These are phyloP conservation scores for Hypoxylon sp. DNA, from an alignment of 2,329 filamentous ascomycete species.

Conservation along the genomic window DNA sequence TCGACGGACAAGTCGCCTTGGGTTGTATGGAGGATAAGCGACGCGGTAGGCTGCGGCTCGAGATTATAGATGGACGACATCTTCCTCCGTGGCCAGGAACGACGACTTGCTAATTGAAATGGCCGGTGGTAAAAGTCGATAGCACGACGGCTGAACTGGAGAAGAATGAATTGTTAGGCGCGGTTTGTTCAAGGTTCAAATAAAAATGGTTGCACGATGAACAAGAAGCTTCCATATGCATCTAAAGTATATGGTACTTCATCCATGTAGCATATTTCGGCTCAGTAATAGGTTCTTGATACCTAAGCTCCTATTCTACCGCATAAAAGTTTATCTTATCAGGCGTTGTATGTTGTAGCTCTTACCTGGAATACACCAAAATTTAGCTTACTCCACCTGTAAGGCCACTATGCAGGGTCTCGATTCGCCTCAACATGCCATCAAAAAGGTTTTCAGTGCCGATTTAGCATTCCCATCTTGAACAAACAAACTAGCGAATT, in stretches of 20 bases:
- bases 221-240: neutral
- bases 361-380: neutral
- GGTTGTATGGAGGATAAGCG: slow-evolving; percentile 91
- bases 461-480: slow-evolving; percentile 13
- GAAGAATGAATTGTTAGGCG: neutral
- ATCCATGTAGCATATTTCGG: neutral
- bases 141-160: neutral
- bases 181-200: slow-evolving; percentile 28
- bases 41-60: slow-evolving; percentile 93
- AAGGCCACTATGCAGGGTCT: slow-evolving; percentile 34
- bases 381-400: slow-evolving; percentile 26
- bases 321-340: slow-evolving; percentile 9
- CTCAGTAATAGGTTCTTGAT: neutral
- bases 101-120: neutral
- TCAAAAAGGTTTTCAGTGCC: slow-evolving; percentile 31
- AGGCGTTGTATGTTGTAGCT: neutral
- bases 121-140: neutral
- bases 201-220: slow-evolving; percentile 17
- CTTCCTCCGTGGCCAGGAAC: slow-evolving; percentile 23
- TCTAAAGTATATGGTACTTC: slow-evolving; percentile 14
- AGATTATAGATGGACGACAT: slow-evolving; percentile 97
- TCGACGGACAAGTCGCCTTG: slow-evolving; percentile 91
- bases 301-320: neutral
- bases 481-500: slow-evolving; percentile 6
- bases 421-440: slow-evolving; percentile 32